Base-by-base conservation (phyloP, 2,329 filamentous ascomycete species). In the Neocatenulostroma microsporum region DNA sequence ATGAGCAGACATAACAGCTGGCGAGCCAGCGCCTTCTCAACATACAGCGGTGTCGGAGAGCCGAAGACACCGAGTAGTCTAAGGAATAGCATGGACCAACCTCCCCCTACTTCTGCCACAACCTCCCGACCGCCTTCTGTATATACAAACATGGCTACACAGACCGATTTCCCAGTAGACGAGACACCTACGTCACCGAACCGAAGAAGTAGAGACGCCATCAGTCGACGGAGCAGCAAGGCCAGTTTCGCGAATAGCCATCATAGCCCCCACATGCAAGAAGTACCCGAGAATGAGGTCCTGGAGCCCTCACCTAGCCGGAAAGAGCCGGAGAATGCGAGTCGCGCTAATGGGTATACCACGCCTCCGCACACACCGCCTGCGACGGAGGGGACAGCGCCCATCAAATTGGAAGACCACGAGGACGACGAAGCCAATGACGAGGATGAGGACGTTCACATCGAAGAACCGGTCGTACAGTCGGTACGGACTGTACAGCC, bases 401-500 rank as follows among this genome's bases (percentile, higher is more conserved):
- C n/a, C n/a, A n/a, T n/a, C n/a, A n/a, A n/a, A n/a, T 5, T 34
- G 3, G 36, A 44, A 6, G 21, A 36, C 10, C 31, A 40, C 13
- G 39, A 49, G n/a, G 58, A 54, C 3, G 48, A 58, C 4, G 56
- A 60, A 13, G 56, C 60, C 2, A 58, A 58, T 11, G 58, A 62
- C 17, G 50, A 58, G n/a, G 66, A 67, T 8, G 63, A 62, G 13
- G 67, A 68, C 4, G 64, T 67, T 4, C 60, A 70, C 4, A 68
- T 74, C 8, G 66, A 68, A 11, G 67, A 70, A 5, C 30, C 61
- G n/a, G 64, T 68, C 5, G 64, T 66, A 18, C 73, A 80, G 2
- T 67, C 85, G 21, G 73, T 87, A 19, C 82, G 79, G 42, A 79
- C 84, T 50, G 73, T 84, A 5, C 73, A 77, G 35, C 73, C 76